A percentile compares a stretch with the other conserved stretches of the same genome.
Evolutionary conservation across 345 rosid genomes (phyloP).

Genomic region (Salix koriyanagi): DNA sequence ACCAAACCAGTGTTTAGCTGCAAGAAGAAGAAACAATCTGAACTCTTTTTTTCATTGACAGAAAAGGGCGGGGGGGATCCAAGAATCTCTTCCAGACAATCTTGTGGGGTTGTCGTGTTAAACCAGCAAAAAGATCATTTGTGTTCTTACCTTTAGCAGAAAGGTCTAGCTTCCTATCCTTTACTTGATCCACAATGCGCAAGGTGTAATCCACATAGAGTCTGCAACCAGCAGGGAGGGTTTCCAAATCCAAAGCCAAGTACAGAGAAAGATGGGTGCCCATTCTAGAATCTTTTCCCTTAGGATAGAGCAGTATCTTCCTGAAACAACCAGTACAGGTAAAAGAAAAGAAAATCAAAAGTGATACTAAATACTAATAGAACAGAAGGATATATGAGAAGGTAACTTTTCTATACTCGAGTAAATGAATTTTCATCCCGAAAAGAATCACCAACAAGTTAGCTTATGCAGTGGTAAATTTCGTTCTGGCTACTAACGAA

Average conservation of each 20-base stretch:
- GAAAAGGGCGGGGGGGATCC: no score
- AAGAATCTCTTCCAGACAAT: no score
- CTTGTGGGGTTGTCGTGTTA: no score
- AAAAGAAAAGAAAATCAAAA: neutral
- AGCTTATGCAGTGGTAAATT: no score
- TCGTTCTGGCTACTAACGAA: no score
- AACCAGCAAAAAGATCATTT: neutral
- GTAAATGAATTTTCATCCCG: no score
- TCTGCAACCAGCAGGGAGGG: neutral
- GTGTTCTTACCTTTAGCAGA: neutral
- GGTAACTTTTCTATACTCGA: no score
- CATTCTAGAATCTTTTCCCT: neutral
- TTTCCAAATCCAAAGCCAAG: neutral
- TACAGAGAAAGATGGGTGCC: neutral
- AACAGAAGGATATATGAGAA: no score
- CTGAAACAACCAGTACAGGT: neutral
- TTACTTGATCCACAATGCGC: neutral
- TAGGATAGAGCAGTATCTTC: slow-evolving; percentile 13
- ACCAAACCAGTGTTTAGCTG: slow-evolving; percentile 37
- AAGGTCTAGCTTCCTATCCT: neutral
- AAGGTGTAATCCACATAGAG: neutral
- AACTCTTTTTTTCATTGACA: no score
- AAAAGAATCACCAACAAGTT: no score
- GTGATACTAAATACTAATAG: no score
- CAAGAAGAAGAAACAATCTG: neutral